Base-by-base conservation (phyloP, 1,284 basidiomycete species). In the Malassezia dermatis region DNA sequence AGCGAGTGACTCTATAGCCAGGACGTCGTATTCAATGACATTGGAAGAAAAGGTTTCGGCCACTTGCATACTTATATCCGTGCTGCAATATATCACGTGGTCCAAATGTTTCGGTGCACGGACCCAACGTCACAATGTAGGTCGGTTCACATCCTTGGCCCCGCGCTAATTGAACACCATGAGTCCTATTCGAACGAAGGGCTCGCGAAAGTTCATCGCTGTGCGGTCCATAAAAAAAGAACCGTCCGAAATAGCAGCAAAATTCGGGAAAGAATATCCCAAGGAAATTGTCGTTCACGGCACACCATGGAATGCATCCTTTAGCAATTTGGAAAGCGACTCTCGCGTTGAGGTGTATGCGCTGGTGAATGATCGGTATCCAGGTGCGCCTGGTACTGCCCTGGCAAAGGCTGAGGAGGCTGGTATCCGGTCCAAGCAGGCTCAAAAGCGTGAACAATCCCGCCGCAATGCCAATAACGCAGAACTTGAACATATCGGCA, bases 321-420 rank as follows among this genome's bases (percentile, higher is more conserved):
- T 43, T 19, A 42, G 42, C 34, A 40, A 41, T 7, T 8, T 41
- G 27, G 54, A 51, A 21, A 37, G 48, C 17, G 48, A 32, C 12
- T 51, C 54, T 10, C 54, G 54, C 19, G 34, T 35, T 15, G 54
- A 56, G 28, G 19, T 56, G 34, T 67, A 65, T 50, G 62, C 66
- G 27, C 61, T 69, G 41, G 61, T 63, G 34, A 69, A 71, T 56
- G 67, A 71, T 28, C 65, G 69, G 13, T 69, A 68, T 30, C 64
- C 67, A 8, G 66, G 69, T 24, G 69, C 65, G 26, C 66, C 67
- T 6, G 66, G 67, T 19, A 67, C 67, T 0, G 65, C 65, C 1
- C 58, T 67, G 19, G 64, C 64, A 37, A 60, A 62, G 27, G 67
- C 64, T 10, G 58, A 62, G 13, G 66, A 70, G 40, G 66, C 61